Conservation (phyloP, 2,329 filamentous ascomycete species). For the Ophiosphaerella korrae region DNA sequence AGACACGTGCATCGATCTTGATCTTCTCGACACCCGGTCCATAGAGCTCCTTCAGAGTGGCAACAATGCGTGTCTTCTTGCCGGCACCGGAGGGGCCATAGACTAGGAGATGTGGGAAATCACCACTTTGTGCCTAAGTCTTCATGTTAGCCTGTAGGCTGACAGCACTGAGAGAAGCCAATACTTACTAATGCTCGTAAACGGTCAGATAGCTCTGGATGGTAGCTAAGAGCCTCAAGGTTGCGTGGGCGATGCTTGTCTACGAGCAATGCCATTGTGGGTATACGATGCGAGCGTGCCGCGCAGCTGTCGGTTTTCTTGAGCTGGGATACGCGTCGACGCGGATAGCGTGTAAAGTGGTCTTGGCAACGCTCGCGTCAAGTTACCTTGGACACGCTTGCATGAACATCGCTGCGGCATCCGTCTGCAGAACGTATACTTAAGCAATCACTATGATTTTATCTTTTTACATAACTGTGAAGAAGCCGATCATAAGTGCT, state of each 20-base stretch:
- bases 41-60: conserved; percentile 92
- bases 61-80: conserved; percentile 96
- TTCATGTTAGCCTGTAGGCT: conserved; percentile 11
- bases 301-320: conserved; percentile 12
- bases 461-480: neutral
- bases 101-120: conserved; percentile 96
- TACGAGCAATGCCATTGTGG: conserved; percentile 66
- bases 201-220: conserved; percentile 83
- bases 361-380: conserved; percentile 15
- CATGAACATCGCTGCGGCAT: too few species aligned
- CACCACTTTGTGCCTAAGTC: conserved; percentile 84
- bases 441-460: too few species aligned
- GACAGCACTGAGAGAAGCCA: neutral
- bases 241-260: conserved; percentile 73
- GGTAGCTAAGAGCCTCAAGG: conserved; percentile 81
- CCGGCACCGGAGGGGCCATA: conserved; percentile 96
- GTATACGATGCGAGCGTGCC: conserved; percentile 7
- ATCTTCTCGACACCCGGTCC: conserved; percentile 99
- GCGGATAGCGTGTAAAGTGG: conserved; percentile 45
- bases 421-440: too few species aligned
- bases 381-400: neutral
- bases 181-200: conserved; percentile 78
- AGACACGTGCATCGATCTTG: conserved; percentile 96
- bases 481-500: neutral
- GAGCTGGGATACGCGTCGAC: conserved; percentile 33